phyloP scores from a whole-genome alignment of 495 filamentous ascomycete species.

The Letharia lupina region DNA sequence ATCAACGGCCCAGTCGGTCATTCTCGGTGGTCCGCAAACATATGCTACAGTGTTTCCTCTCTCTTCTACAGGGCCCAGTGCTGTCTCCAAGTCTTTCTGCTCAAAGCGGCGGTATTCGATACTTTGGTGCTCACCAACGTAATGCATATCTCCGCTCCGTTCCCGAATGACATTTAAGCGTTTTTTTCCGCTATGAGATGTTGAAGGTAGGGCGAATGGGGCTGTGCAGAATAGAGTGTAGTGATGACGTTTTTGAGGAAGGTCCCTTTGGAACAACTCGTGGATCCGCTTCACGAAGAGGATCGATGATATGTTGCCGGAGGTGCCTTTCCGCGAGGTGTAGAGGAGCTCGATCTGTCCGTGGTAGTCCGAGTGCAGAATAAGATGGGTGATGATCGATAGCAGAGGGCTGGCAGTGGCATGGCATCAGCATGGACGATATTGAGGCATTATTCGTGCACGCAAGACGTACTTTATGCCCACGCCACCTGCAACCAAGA shows the following conservation, averaged over 20 bases:
- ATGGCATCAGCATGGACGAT: neutral
- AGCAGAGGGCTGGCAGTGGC: slow-evolving; percentile 45
- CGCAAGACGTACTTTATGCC: slow-evolving; percentile 54
- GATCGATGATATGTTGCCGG: slow-evolving; percentile 25
- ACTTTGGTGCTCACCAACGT: neutral
- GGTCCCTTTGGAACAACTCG: slow-evolving; percentile 30
- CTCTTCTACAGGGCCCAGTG: slow-evolving; percentile 38
- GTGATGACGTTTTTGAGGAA: slow-evolving; percentile 26
- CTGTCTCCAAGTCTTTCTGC: slow-evolving; percentile 41
- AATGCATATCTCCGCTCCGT: neutral
- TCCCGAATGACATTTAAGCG: neutral
- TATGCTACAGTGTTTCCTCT: slow-evolving; percentile 54
- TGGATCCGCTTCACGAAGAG: slow-evolving; percentile 50
- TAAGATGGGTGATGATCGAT: slow-evolving; percentile 43
- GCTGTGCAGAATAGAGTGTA: slow-evolving; percentile 38
- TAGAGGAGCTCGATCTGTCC: slow-evolving; percentile 36
- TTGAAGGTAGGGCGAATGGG: neutral
- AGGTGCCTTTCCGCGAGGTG: slow-evolving; percentile 10
- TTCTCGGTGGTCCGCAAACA: slow-evolving; percentile 67
- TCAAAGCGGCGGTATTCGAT: slow-evolving; percentile 26
- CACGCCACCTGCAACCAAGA: slow-evolving; percentile 76
- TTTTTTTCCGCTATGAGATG: neutral
- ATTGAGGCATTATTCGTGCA: neutral
- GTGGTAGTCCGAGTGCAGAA: slow-evolving; percentile 25
- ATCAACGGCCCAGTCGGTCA: slow-evolving; percentile 75